These are phyloP conservation scores for Hygrocybe coccinea DNA, from an alignment of 768 basidiomycete species.

Conservation along the genomic window DNA sequence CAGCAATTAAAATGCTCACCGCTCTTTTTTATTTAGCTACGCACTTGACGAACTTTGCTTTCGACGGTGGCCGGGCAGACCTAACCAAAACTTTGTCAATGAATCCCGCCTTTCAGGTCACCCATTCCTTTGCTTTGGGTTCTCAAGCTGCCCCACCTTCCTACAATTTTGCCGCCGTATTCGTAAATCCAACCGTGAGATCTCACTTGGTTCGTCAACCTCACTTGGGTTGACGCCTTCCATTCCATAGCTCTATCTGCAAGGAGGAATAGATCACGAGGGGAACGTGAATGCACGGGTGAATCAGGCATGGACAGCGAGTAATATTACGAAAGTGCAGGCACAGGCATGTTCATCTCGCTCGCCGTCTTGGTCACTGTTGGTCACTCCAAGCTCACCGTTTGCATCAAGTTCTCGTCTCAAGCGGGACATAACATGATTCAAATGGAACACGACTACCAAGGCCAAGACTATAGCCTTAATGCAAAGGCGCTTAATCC, in stretches of 20 bases:
- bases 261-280: constrained; percentile 92
- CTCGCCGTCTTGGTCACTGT: background rate
- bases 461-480: constrained; percentile 79
- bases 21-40: constrained; percentile 51
- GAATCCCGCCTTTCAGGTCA: constrained; percentile 96
- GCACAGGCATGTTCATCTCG: constrained; percentile 58
- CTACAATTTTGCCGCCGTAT: constrained; percentile 94
- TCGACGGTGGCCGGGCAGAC: constrained; percentile 96
- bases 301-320: constrained; percentile 83
- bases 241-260: constrained; percentile 68
- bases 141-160: constrained; percentile 78
- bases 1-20: constrained; percentile 4
- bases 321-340: constrained; percentile 78
- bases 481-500: constrained; percentile 91
- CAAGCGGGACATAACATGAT: constrained; percentile 83
- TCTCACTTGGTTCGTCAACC: background rate
- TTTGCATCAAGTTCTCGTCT: constrained; percentile 57
- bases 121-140: constrained; percentile 90
- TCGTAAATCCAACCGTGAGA: constrained; percentile 73
- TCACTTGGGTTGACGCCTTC: constrained; percentile 14
- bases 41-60: constrained; percentile 89
- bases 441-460: constrained; percentile 90
- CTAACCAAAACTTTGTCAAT: constrained; percentile 88
- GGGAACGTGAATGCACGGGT: constrained; percentile 83
- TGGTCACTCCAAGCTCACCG: background rate